Conservation (phyloP, 2,329 filamentous ascomycete genomes). For the Colletotrichum tofieldiae region DNA sequence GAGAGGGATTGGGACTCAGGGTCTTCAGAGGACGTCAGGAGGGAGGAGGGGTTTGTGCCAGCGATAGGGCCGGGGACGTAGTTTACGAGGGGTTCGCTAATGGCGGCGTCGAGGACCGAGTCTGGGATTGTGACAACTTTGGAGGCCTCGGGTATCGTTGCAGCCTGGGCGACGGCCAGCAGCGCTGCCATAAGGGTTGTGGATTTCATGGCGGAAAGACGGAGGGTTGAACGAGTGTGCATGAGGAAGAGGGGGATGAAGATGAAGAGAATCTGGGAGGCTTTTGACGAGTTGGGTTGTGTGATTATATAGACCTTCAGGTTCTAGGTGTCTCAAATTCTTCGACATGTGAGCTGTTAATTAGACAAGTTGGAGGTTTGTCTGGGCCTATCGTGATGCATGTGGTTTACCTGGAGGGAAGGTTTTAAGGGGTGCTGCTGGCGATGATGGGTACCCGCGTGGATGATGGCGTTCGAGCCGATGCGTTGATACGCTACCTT, state of each 20-base stretch:
- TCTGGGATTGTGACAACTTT: not conserved
- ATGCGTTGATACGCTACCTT: not conserved
- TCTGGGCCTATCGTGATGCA: too few relatives aligned
- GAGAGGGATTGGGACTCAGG: too few relatives aligned
- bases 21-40: not conserved
- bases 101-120: not conserved
- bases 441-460: not conserved
- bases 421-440: not conserved
- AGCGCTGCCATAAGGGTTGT: constrained; percentile 22
- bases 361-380: too few relatives aligned
- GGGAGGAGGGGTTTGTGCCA: not conserved
- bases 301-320: not conserved
- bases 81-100: constrained; percentile 7
- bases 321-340: not conserved
- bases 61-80: not conserved
- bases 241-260: not conserved
- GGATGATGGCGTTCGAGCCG: not conserved
- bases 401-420: not conserved
- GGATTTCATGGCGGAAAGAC: constrained; percentile 28
- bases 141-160: constrained; percentile 1
- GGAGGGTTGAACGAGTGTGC: not conserved
- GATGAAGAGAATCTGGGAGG: not conserved
- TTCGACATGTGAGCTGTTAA: not conserved
- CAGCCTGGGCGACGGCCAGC: constrained; percentile 7
- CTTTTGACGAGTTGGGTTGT: not conserved